A percentile compares a stretch with the other conserved stretches of the same genome.
phyloP scores from a whole-genome alignment of 2,329 filamentous ascomycete genomes.

The Plenodomus tracheiphilus region DNA sequence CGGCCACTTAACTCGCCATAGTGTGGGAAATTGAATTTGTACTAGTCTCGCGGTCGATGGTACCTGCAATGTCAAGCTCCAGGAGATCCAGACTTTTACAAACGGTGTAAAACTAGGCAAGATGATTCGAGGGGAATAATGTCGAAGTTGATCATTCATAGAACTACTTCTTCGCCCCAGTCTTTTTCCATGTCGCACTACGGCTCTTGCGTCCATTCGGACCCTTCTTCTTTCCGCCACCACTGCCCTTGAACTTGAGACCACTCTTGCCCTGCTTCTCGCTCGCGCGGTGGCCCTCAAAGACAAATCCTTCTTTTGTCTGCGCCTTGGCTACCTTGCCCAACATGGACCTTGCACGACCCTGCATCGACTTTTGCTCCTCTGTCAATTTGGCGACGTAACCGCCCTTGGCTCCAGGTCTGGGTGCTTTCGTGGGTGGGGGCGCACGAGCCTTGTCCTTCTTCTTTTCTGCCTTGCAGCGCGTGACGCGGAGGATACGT shows the following conservation, averaged over 20 bases:
- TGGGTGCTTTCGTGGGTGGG: slow-evolving; percentile 28
- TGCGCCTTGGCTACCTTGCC: slow-evolving; percentile 68
- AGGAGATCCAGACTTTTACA: too few species aligned
- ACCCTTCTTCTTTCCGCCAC: slow-evolving; percentile 40
- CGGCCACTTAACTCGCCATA: too few species aligned
- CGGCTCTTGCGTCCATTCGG: slow-evolving; percentile 50
- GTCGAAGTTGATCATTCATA: too few species aligned
- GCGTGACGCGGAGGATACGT: slow-evolving; percentile 78
- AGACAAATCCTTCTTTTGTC: slow-evolving; percentile 72
- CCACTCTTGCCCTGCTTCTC: slow-evolving; percentile 67
- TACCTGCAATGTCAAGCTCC: too few species aligned
- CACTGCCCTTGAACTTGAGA: slow-evolving; percentile 58
- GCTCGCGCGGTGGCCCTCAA: slow-evolving; percentile 77
- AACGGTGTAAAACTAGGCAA: too few species aligned
- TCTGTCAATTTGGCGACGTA: slow-evolving; percentile 73
- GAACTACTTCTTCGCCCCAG: slow-evolving; percentile 39
- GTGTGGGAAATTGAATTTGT: too few species aligned
- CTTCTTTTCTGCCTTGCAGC: slow-evolving; percentile 70
- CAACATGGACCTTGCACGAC: slow-evolving; percentile 74
- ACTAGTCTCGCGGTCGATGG: too few species aligned
- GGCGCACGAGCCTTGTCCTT: slow-evolving; percentile 37
- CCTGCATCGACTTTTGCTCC: slow-evolving; percentile 70
- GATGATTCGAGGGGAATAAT: too few species aligned
- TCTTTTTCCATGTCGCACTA: slow-evolving; percentile 52
- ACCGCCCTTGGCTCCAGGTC: slow-evolving; percentile 45